A percentile compares a stretch with the other conserved stretches of the same genome.
Conservation (phyloP, 1,284 basidiomycete species). For the Puccinia brachypodii region DNA sequence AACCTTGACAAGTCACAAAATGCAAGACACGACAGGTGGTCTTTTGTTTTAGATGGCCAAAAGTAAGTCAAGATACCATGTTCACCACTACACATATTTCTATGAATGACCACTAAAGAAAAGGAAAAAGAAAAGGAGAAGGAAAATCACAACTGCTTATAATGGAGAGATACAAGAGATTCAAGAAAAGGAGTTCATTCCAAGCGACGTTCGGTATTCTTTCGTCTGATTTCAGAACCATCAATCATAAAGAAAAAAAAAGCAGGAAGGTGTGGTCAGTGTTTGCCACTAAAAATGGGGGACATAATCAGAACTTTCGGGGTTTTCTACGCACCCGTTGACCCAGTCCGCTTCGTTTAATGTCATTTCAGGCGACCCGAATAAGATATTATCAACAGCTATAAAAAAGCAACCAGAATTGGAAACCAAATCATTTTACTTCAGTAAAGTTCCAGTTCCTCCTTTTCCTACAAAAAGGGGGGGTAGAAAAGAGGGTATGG, state of each 20-base stretch:
- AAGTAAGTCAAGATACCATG: too few relatives aligned
- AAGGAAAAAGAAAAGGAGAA: too few relatives aligned
- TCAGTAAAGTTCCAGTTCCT: too few relatives aligned
- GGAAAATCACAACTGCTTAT: too few relatives aligned
- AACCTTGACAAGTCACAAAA: too few relatives aligned
- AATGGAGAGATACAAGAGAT: too few relatives aligned
- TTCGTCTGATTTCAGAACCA: slow-evolving; percentile 11
- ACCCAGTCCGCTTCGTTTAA: slow-evolving; percentile 57
- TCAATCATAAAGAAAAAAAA: too few relatives aligned
- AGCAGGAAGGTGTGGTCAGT: background rate
- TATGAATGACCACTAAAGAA: too few relatives aligned
- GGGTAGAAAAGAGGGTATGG: background rate
- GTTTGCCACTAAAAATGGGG: background rate
- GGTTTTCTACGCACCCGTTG: slow-evolving; percentile 51
- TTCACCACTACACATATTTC: too few relatives aligned
- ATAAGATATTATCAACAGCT: slow-evolving; percentile 57
- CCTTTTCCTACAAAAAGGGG: background rate
- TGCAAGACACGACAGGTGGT: too few relatives aligned
- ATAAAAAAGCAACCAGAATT: slow-evolving; percentile 26
- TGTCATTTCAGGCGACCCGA: slow-evolving; percentile 56
- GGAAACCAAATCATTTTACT: too few relatives aligned
- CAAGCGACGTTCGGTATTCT: slow-evolving; percentile 23
- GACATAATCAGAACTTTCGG: background rate
- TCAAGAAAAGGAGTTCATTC: background rate
- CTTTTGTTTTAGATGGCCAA: too few relatives aligned